These are phyloP conservation scores for Verticillium isaacii DNA, from an alignment of 2,329 filamentous ascomycete species.

Conservation along the genomic window DNA sequence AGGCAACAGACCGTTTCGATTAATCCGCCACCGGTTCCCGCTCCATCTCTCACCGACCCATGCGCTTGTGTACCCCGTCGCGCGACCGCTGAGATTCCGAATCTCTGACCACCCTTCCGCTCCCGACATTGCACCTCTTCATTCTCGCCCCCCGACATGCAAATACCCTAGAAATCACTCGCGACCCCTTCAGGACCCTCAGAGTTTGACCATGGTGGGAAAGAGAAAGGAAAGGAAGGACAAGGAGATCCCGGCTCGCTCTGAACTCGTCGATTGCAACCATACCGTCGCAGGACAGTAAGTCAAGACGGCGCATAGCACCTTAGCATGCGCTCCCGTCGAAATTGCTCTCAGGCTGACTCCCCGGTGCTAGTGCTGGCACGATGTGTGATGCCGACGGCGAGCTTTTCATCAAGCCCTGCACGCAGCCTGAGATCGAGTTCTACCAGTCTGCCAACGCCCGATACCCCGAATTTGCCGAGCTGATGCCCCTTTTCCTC, in stretches of 20 bases:
- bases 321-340: background rate
- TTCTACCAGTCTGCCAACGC: conserved; percentile 77
- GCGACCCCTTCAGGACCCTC: background rate
- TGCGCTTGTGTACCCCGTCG: background rate
- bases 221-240: background rate
- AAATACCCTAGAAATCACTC: background rate
- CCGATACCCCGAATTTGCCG: conserved; percentile 67
- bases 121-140: background rate
- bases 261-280: conserved; percentile 64
- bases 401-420: conserved; percentile 89
- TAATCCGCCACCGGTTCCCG: background rate
- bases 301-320: conserved; percentile 31
- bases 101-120: background rate
- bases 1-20: background rate
- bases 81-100: background rate
- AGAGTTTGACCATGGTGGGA: background rate
- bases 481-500: conserved; percentile 80
- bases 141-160: background rate
- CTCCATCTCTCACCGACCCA: background rate
- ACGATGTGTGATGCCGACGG: conserved; percentile 81
- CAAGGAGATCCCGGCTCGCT: conserved; percentile 45
- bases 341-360: background rate
- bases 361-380: conserved; percentile 62
- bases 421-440: conserved; percentile 75
- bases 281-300: conserved; percentile 83